A percentile compares a stretch with the other conserved stretches of the same genome.
phyloP scores from a whole-genome alignment of 805 yeast species.

The Hanseniaspora guilliermondii region DNA sequence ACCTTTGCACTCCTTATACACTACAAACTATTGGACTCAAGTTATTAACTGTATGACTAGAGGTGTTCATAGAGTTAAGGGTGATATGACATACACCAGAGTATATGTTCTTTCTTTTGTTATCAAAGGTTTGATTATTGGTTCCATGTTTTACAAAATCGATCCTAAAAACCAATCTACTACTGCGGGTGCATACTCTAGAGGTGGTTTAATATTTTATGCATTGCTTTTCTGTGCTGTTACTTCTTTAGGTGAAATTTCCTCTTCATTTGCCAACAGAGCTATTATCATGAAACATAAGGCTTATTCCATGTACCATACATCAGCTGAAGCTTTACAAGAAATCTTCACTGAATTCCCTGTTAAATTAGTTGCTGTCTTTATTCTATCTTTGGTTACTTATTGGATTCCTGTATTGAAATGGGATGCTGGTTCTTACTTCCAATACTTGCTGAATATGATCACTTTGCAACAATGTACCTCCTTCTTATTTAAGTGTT shows the following conservation, averaged over 20 bases:
- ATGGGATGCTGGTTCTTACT: constrained; percentile 43
- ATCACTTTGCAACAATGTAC: constrained; percentile 40
- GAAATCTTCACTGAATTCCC: constrained; percentile 47
- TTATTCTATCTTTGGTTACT: constrained; percentile 35
- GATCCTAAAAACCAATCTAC: constrained; percentile 28
- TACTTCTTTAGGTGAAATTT: constrained; percentile 50
- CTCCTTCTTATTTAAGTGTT: constrained; percentile 41
- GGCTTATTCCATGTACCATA: constrained; percentile 49
- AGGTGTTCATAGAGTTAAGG: constrained; percentile 41
- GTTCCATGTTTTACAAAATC: constrained; percentile 47
- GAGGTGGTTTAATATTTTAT: constrained; percentile 54
- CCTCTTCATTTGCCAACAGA: constrained; percentile 46
- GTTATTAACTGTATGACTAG: constrained; percentile 40
- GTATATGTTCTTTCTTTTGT: constrained; percentile 41
- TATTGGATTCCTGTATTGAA: constrained; percentile 45
- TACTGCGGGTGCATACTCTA: constrained; percentile 45
- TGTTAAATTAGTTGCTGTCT: constrained; percentile 38
- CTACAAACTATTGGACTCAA: constrained; percentile 39
- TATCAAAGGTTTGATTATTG: constrained; percentile 45
- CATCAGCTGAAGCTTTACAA: constrained; percentile 55
- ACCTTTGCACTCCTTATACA: constrained; percentile 31
- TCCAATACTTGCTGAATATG: constrained; percentile 36
- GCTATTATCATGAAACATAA: constrained; percentile 54
- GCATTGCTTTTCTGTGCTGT: constrained; percentile 48
- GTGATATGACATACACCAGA: constrained; percentile 45